Conservation (phyloP, 208 protist genomes). For the Trypanosoma caninum region DNA sequence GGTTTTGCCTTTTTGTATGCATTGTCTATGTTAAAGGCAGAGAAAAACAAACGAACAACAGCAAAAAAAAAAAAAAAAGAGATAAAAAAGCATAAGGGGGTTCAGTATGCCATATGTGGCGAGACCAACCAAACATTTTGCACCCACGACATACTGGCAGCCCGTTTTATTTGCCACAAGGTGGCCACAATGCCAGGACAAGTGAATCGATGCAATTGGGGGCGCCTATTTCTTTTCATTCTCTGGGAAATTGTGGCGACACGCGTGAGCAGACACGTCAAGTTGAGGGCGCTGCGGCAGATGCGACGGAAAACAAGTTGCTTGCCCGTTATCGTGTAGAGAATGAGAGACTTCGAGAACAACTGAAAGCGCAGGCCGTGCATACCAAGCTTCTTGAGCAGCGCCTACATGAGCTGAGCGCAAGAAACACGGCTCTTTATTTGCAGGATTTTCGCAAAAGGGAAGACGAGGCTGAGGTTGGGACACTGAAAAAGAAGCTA, state of each 20-base stretch:
- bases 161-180: conserved; percentile 4
- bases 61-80: not conserved
- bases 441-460: conserved; percentile 11
- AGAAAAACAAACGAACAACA: not conserved
- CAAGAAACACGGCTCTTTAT: conserved; percentile 18
- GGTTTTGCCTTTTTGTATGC: too few relatives aligned
- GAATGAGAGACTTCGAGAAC: conserved; percentile 56
- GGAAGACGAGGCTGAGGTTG: not conserved
- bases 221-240: not conserved
- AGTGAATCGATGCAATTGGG: not conserved
- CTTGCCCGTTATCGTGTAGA: conserved; percentile 44
- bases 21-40: too few relatives aligned
- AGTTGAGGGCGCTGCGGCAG: not conserved
- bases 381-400: conserved; percentile 43
- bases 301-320: conserved; percentile 20
- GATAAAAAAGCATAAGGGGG: not conserved
- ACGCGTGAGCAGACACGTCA: not conserved
- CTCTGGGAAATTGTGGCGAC: not conserved
- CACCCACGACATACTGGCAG: conserved; percentile 18
- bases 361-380: conserved; percentile 42
- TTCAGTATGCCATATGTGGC: conserved; percentile 26
- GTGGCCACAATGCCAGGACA: not conserved
- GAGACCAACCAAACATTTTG: conserved; percentile 20
- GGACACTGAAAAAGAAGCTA: conserved; percentile 18
- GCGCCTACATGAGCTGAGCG: conserved; percentile 38